A percentile compares a stretch with the other conserved stretches of the same genome.
Conservation (phyloP, 495 filamentous ascomycete species). For the Xylaria intraflava region DNA sequence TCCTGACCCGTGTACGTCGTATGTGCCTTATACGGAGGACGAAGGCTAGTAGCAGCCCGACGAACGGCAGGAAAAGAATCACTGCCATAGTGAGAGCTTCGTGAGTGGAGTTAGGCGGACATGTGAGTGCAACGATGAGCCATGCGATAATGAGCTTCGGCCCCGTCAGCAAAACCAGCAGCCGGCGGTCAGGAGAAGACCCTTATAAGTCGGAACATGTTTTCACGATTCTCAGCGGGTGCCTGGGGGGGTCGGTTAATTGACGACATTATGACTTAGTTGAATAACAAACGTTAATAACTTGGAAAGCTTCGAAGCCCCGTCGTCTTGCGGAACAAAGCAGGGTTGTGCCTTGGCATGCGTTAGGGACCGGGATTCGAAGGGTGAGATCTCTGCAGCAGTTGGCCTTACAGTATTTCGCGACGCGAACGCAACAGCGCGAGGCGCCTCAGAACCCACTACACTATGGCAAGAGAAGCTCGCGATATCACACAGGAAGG, state of each 20-base stretch:
- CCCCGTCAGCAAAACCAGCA: too few relatives aligned
- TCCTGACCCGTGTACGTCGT: slow-evolving; percentile 8
- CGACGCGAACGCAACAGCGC: background rate
- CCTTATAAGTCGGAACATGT: background rate
- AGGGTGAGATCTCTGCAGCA: background rate
- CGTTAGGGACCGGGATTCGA: background rate
- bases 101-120: background rate
- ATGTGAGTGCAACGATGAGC: background rate
- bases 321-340: background rate
- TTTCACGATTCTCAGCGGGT: background rate
- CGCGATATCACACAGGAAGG: background rate
- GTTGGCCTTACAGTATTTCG: too few relatives aligned
- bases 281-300: background rate
- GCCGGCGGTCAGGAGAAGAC: background rate
- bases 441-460: background rate
- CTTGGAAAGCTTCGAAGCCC: slow-evolving; percentile 1
- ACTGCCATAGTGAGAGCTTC: slow-evolving; percentile 12
- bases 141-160: background rate
- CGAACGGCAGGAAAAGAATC: slow-evolving; percentile 12
- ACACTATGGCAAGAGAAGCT: background rate
- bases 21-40: slow-evolving; percentile 5
- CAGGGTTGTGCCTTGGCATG: background rate
- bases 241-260: background rate
- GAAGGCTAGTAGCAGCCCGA: slow-evolving; percentile 6
- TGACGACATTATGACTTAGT: background rate